phyloP scores from a whole-genome alignment of 2,329 filamentous ascomycete genomes.

The Aureobasidium leucospermi region DNA sequence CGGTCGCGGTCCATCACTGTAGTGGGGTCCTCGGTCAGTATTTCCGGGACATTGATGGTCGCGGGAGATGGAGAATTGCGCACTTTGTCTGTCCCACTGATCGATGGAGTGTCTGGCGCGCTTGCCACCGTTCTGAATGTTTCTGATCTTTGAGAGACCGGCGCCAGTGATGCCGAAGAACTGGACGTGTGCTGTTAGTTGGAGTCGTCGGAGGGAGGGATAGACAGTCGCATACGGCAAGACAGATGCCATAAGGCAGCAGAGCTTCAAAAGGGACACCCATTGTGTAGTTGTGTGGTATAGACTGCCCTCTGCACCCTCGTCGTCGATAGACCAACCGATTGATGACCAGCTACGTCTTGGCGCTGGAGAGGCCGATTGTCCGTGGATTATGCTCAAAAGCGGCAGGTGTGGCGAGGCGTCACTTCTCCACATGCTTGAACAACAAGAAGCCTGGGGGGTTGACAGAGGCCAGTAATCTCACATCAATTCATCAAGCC shows the following conservation, averaged over 20 bases:
- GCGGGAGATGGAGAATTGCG: conserved; percentile 12
- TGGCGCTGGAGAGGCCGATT: background rate
- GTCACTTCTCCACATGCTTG: conserved; percentile 3
- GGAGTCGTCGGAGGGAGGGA: conserved; percentile 10
- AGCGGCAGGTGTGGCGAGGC: background rate
- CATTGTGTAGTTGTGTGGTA: conserved; percentile 36
- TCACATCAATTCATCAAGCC: background rate
- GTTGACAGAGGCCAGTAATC: background rate
- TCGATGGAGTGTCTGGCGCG: conserved; percentile 52
- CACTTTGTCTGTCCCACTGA: conserved; percentile 56
- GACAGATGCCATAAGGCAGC: conserved; percentile 57
- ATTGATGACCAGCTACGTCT: conserved; percentile 10
- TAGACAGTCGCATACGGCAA: conserved; percentile 42
- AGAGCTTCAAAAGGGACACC: conserved; percentile 61
- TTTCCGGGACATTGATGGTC: background rate
- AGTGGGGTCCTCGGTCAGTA: background rate
- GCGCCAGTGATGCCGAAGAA: conserved; percentile 55
- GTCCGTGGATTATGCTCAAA: background rate
- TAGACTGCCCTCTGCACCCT: background rate
- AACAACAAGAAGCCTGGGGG: background rate
- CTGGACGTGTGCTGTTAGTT: conserved; percentile 30
- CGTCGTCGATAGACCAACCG: background rate
- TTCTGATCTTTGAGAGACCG: conserved; percentile 50
- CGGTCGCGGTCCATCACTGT: conserved; percentile 62
- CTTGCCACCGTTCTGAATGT: conserved; percentile 58